Percentiles rank a stretch among this genome's conserved stretches.
phyloP scores from a whole-genome alignment of 1,139 yeast genomes.

The Candida sp. region DNA sequence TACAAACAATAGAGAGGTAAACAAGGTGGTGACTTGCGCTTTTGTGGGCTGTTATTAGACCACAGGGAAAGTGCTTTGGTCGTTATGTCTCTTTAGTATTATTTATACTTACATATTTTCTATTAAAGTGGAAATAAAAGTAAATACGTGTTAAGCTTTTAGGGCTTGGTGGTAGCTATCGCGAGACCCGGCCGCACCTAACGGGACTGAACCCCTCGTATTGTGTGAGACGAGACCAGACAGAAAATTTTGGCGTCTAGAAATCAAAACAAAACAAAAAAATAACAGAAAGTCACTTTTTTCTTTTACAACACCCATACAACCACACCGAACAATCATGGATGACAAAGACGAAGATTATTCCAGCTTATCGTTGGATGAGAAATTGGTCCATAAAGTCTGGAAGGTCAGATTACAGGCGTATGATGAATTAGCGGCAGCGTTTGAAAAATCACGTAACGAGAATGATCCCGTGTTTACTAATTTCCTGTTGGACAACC shows the following conservation, averaged over 20 bases:
- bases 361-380: slow-evolving; percentile 65
- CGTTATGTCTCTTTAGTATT: background rate
- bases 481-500: slow-evolving; percentile 39
- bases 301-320: background rate
- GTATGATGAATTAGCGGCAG: slow-evolving; percentile 66
- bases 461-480: slow-evolving; percentile 62
- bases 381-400: slow-evolving; percentile 69
- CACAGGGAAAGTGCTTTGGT: background rate
- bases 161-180: background rate
- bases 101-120: background rate
- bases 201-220: too few species aligned
- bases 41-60: too few species aligned
- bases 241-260: background rate
- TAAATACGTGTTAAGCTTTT: background rate
- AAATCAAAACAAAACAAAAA: slow-evolving; percentile 3
- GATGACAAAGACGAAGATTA: slow-evolving; percentile 61
- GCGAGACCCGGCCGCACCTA: too few species aligned
- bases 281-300: background rate
- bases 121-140: background rate
- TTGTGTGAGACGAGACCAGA: background rate
- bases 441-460: slow-evolving; percentile 57
- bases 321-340: slow-evolving; percentile 17
- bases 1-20: background rate
- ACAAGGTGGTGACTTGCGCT: background rate
- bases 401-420: slow-evolving; percentile 93